Percentiles rank a stretch among this genome's conserved stretches.
phyloP scores from a whole-genome alignment of 768 basidiomycete species.

The Leccinum aurantiacum region DNA sequence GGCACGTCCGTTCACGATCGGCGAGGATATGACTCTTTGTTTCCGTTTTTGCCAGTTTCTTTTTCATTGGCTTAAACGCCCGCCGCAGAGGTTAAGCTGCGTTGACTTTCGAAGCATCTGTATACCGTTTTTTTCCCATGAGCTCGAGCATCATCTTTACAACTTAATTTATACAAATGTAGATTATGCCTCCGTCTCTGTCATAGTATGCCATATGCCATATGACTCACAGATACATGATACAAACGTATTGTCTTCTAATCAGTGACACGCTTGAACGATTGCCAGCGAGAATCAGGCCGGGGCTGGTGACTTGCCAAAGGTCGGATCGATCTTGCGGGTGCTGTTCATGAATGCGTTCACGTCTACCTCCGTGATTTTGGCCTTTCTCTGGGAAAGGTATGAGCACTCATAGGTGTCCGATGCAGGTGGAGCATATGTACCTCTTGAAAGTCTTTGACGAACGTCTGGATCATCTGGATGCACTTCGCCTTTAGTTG shows the following conservation, averaged over 20 bases:
- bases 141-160: slow-evolving; percentile 1
- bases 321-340: slow-evolving; percentile 68
- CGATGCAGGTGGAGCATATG: slow-evolving; percentile 10
- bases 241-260: slow-evolving; percentile 9
- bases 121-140: not conserved
- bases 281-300: not conserved
- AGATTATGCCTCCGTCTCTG: slow-evolving; percentile 2
- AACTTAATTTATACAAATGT: slow-evolving; percentile 2
- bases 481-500: slow-evolving; percentile 92
- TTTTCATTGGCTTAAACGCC: slow-evolving; percentile 3
- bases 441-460: slow-evolving; percentile 84
- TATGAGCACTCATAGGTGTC: slow-evolving; percentile 4
- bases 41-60: not conserved
- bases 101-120: slow-evolving; percentile 14
- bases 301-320: slow-evolving; percentile 36
- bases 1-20: slow-evolving; percentile 32
- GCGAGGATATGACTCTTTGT: slow-evolving; percentile 17
- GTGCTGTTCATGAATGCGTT: slow-evolving; percentile 76
- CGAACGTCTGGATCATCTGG: slow-evolving; percentile 74
- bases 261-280: not conserved
- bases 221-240: slow-evolving; percentile 1
- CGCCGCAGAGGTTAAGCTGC: not conserved
- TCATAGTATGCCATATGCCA: not conserved
- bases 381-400: slow-evolving; percentile 63
- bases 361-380: slow-evolving; percentile 76